These are phyloP conservation scores for Xylariales sp. DNA, from an alignment of 2,329 filamentous ascomycete species.

Conservation along the genomic window DNA sequence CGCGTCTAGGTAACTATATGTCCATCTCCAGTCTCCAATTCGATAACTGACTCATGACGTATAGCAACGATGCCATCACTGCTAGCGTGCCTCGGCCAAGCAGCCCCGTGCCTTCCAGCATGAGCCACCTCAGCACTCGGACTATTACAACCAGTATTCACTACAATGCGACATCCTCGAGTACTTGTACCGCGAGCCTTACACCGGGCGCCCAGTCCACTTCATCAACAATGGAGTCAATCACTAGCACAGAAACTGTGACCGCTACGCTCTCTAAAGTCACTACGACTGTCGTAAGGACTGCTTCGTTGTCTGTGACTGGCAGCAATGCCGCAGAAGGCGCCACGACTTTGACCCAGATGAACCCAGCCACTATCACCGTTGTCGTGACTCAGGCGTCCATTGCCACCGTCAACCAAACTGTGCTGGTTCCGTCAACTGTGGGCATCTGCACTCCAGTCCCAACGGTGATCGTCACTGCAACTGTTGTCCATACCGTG, in stretches of 20 bases:
- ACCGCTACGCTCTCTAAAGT: slow-evolving; percentile 13
- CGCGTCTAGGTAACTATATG: slow-evolving; percentile 1
- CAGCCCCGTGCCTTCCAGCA: neutral
- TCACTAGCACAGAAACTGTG: slow-evolving; percentile 1
- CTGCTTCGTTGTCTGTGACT: neutral
- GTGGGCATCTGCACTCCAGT: neutral
- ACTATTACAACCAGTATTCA: neutral
- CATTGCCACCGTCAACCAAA: slow-evolving; percentile 1
- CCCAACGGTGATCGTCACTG: slow-evolving; percentile 6
- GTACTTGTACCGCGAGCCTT: neutral
- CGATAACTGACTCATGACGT: neutral
- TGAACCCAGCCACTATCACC: neutral
- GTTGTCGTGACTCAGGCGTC: neutral
- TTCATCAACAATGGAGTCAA: neutral
- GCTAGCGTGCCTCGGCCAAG: neutral
- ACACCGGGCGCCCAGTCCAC: neutral
- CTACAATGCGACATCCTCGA: neutral
- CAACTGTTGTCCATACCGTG: slow-evolving; percentile 1
- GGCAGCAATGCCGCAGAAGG: neutral
- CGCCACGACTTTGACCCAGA: neutral
- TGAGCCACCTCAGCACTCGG: neutral
- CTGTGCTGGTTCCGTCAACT: neutral
- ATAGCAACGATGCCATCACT: slow-evolving; percentile 5
- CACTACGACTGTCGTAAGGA: slow-evolving; percentile 9
- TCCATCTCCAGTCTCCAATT: neutral